Conservation (phyloP, 2,329 filamentous ascomycete species). For the Hypoxylon sp. region DNA sequence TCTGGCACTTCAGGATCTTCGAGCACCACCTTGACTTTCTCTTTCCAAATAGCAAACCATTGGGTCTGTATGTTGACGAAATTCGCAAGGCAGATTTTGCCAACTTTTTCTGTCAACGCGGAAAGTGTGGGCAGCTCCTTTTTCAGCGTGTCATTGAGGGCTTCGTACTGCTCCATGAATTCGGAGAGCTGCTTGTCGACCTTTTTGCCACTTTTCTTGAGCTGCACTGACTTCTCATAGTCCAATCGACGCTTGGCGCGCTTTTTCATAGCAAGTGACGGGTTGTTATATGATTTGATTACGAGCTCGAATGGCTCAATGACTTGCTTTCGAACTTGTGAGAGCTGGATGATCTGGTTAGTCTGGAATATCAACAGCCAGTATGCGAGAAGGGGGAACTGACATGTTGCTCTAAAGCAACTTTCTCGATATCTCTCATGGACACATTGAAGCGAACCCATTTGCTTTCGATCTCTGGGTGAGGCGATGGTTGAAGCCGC, state of each 20-base stretch:
- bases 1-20: conserved; percentile 75
- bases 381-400: conserved; percentile 51
- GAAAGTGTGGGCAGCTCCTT: conserved; percentile 91
- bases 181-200: conserved; percentile 87
- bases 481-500: conserved; percentile 74
- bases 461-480: conserved; percentile 90
- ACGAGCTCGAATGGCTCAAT: conserved; percentile 85
- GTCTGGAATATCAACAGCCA: conserved; percentile 31
- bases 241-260: conserved; percentile 92
- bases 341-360: conserved; percentile 57
- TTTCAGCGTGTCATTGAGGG: conserved; percentile 92
- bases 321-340: conserved; percentile 80
- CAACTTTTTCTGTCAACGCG: conserved; percentile 81
- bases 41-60: conserved; percentile 87
- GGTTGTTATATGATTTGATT: conserved; percentile 83
- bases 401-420: conserved; percentile 87
- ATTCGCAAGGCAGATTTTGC: conserved; percentile 83
- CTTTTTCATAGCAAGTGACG: conserved; percentile 92
- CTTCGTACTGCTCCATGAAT: conserved; percentile 87
- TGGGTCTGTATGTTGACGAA: conserved; percentile 85
- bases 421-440: conserved; percentile 85
- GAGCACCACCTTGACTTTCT: conserved; percentile 82
- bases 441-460: conserved; percentile 92
- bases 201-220: conserved; percentile 84
- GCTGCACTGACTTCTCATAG: conserved; percentile 82